These are phyloP conservation scores for Begonia masoniana DNA, from an alignment of 306 rosid genomes.

Conservation along the genomic window DNA sequence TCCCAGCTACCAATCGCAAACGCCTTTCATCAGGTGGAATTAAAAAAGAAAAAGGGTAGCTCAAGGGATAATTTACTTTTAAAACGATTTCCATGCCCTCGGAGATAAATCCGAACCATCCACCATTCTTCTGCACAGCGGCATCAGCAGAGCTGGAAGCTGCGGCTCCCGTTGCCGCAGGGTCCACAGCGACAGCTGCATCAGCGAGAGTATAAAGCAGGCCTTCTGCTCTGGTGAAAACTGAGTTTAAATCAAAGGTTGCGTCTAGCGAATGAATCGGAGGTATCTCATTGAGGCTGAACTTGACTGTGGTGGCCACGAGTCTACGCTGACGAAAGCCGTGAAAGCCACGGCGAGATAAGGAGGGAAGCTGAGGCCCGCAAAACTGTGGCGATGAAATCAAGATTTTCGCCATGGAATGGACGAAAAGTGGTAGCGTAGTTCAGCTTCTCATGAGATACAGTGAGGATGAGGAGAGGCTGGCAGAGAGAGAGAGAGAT, in stretches of 20 bases:
- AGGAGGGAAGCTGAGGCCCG: constrained; percentile 15
- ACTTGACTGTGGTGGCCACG: constrained; percentile 43
- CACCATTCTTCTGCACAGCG: constrained; percentile 64
- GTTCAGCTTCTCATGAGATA: no score
- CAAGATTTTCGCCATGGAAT: constrained; percentile 72
- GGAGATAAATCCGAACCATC: constrained; percentile 93
- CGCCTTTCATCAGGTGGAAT: neutral
- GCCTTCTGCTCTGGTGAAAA: constrained; percentile 48
- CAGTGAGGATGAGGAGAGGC: constrained; percentile 17
- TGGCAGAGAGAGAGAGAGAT: constrained; percentile 12
- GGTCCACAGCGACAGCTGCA: no score
- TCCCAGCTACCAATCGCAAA: neutral
- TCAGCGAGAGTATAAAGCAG: constrained; percentile 86
- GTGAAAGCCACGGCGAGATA: constrained; percentile 35
- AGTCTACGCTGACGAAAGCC: constrained; percentile 34
- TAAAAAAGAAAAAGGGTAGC: no score
- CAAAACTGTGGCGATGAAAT: constrained; percentile 61
- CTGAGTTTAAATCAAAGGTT: constrained; percentile 30
- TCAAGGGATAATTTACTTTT: no score
- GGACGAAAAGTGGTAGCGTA: constrained; percentile 5
- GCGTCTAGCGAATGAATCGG: constrained; percentile 38
- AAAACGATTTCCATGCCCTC: constrained; percentile 70
- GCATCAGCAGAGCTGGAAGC: constrained; percentile 32
- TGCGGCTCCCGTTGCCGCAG: constrained; percentile 4
- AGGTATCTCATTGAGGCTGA: constrained; percentile 77